Conservation (phyloP, 345 rosid species). For the Anastatica hierochuntica region DNA sequence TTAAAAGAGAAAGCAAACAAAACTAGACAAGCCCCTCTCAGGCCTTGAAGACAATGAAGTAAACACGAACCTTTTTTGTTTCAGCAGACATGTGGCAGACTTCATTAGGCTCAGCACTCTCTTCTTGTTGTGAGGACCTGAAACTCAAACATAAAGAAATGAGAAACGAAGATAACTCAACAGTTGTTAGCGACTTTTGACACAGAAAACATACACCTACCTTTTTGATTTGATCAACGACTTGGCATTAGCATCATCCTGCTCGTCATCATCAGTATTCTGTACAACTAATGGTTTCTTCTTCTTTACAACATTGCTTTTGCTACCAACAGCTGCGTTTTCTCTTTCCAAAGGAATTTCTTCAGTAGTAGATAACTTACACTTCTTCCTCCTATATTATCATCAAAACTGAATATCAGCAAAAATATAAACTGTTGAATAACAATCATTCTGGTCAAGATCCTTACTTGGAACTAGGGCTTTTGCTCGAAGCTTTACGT, state of each 20-base stretch:
- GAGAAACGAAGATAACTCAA: neutral
- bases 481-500: conserved; percentile 58
- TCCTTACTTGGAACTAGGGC: conserved; percentile 57
- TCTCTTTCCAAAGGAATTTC: conserved; percentile 24
- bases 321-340: conserved; percentile 3
- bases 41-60: neutral
- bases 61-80: conserved; percentile 49
- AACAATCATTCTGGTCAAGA: neutral
- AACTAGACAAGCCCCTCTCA: neutral
- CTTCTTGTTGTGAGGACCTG: conserved; percentile 37
- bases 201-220: conserved; percentile 31
- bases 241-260: conserved; percentile 16
- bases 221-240: conserved; percentile 18
- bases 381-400: conserved; percentile 57
- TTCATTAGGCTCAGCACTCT: conserved; percentile 33
- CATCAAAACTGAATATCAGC: conserved; percentile 1
- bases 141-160: neutral
- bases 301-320: conserved; percentile 27
- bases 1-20: neutral
- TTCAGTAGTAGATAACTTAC: conserved; percentile 37
- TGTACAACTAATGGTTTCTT: conserved; percentile 16
- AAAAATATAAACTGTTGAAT: neutral
- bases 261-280: conserved; percentile 22
- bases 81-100: conserved; percentile 28
- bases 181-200: neutral